These are phyloP conservation scores for Cyberlindnera mrakii DNA, from an alignment of 805 yeast genomes.

Conservation along the genomic window DNA sequence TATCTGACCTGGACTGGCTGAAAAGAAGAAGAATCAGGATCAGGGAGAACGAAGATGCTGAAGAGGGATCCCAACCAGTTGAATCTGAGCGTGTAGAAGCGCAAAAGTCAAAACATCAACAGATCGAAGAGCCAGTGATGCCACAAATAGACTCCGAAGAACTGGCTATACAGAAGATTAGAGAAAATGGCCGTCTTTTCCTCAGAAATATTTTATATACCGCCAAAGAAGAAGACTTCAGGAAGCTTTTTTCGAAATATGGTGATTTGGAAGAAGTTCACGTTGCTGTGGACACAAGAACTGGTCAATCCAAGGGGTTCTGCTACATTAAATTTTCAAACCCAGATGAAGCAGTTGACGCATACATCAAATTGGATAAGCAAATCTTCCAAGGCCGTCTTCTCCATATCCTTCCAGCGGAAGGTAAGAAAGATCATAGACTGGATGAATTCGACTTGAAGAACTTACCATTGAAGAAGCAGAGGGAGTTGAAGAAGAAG, in stretches of 20 bases:
- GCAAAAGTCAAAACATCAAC: slow-evolving; percentile 2
- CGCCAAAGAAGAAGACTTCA: slow-evolving; percentile 75
- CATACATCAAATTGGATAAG: slow-evolving; percentile 72
- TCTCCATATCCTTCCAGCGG: slow-evolving; percentile 82
- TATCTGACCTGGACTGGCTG: slow-evolving; percentile 86
- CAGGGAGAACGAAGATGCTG: slow-evolving; percentile 35
- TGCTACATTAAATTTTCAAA: slow-evolving; percentile 74
- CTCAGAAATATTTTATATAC: slow-evolving; percentile 79
- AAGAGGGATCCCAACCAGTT: slow-evolving; percentile 9
- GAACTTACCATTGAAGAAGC: slow-evolving; percentile 89
- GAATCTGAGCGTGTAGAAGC: slow-evolving; percentile 9
- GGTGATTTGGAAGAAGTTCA: slow-evolving; percentile 87
- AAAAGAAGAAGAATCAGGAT: slow-evolving; percentile 69
- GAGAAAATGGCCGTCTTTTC: slow-evolving; percentile 74
- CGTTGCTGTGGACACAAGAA: slow-evolving; percentile 83
- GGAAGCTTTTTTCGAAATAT: slow-evolving; percentile 52
- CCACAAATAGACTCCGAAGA: slow-evolving; percentile 31
- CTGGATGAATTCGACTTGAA: slow-evolving; percentile 88
- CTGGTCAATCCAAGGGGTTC: slow-evolving; percentile 88
- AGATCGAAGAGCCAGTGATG: slow-evolving; percentile 19
- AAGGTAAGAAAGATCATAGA: slow-evolving; percentile 72
- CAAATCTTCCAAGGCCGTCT: slow-evolving; percentile 92
- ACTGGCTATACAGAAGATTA: slow-evolving; percentile 43
- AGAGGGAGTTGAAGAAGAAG: slow-evolving; percentile 75
- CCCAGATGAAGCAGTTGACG: slow-evolving; percentile 67